Percentiles rank a stretch among this genome's conserved stretches.
These are phyloP conservation scores for Leishmania guyanensis DNA, from an alignment of 208 protist genomes.

Conservation along the genomic window DNA sequence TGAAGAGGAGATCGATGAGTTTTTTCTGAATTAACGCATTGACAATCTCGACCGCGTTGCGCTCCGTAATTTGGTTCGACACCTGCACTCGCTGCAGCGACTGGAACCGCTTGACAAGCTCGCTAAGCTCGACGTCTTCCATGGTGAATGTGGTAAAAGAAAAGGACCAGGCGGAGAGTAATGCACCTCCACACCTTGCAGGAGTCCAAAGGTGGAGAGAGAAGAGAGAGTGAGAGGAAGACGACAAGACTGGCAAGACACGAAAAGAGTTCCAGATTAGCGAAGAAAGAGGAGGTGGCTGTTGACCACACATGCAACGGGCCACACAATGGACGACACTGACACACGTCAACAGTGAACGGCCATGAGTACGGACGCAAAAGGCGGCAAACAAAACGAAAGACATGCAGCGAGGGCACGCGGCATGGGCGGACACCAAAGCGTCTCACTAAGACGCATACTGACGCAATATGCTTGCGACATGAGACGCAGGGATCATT, in stretches of 20 bases:
- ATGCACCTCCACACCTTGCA: not conserved
- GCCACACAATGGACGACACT: not conserved
- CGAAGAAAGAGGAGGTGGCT: not conserved
- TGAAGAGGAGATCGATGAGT: conserved; percentile 77
- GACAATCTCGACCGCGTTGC: conserved; percentile 83
- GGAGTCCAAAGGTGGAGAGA: not conserved
- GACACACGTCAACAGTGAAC: not conserved
- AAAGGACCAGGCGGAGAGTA: not conserved
- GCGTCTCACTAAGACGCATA: not conserved
- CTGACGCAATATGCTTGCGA: not conserved
- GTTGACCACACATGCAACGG: not conserved
- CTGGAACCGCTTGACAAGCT: conserved; percentile 73
- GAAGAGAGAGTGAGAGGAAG: not conserved
- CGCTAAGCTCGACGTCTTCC: conserved; percentile 57
- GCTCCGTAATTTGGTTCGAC: conserved; percentile 72
- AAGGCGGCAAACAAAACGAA: not conserved
- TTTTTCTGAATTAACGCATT: conserved; percentile 70
- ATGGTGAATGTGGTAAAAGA: conserved; percentile 3
- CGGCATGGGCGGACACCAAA: not conserved
- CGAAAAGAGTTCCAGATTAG: not conserved
- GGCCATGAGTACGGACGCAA: not conserved
- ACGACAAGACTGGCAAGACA: not conserved
- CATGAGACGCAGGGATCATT: no score
- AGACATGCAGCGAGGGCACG: not conserved
- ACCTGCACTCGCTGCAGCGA: conserved; percentile 65